Conservation (phyloP, 2,329 filamentous ascomycete species). For the Aspergillus ochraceoroseus region DNA sequence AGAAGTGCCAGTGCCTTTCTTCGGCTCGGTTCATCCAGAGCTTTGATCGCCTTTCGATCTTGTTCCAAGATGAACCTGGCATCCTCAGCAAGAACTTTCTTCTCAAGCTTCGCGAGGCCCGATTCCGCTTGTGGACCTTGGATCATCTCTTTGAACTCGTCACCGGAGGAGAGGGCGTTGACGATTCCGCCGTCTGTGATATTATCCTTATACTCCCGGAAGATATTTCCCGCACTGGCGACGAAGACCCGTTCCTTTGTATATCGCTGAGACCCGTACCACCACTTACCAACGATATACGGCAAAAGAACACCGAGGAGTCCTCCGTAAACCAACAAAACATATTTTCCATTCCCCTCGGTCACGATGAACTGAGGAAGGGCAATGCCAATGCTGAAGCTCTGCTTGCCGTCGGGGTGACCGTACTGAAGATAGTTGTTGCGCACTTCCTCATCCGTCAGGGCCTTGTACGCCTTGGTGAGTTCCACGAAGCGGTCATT, state of each 20-base stretch:
- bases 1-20: slow-evolving; percentile 84
- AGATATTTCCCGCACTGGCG: slow-evolving; percentile 89
- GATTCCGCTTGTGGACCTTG: slow-evolving; percentile 73
- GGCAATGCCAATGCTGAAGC: slow-evolving; percentile 95
- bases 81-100: slow-evolving; percentile 64
- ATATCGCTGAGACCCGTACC: slow-evolving; percentile 91
- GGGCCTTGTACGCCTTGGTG: slow-evolving; percentile 94
- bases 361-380: slow-evolving; percentile 88
- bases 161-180: slow-evolving; percentile 73
- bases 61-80: slow-evolving; percentile 59
- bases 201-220: slow-evolving; percentile 83
- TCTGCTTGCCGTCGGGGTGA: slow-evolving; percentile 96
- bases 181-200: slow-evolving; percentile 77
- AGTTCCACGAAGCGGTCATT: slow-evolving; percentile 90
- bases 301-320: slow-evolving; percentile 86
- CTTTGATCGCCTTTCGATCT: slow-evolving; percentile 70
- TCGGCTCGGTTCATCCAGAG: slow-evolving; percentile 72
- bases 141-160: slow-evolving; percentile 74
- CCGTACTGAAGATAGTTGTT: slow-evolving; percentile 96
- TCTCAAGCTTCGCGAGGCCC: slow-evolving; percentile 77
- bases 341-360: slow-evolving; percentile 92
- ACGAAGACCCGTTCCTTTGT: slow-evolving; percentile 92
- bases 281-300: slow-evolving; percentile 93
- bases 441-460: slow-evolving; percentile 94
- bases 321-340: slow-evolving; percentile 80